phyloP scores from a whole-genome alignment of 2,329 filamentous ascomycete genomes.

The Fusarium ambrosium region DNA sequence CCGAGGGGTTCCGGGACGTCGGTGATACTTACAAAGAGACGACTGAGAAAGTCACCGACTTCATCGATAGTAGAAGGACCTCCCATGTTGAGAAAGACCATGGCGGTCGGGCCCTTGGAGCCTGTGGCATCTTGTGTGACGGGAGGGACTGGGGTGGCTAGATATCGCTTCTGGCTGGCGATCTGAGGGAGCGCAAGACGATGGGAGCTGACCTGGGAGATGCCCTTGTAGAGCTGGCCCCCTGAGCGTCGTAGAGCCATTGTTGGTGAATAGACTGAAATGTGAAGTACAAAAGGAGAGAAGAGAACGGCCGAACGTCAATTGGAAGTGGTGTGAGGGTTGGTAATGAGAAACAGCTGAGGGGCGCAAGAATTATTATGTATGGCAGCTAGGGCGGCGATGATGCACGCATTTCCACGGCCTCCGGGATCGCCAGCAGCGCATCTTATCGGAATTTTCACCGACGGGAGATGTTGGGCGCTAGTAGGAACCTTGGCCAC shows the following conservation, averaged over 20 bases:
- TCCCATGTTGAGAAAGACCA: slow-evolving; percentile 99
- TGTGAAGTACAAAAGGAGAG: slow-evolving; percentile 1
- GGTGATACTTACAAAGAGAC: slow-evolving; percentile 82
- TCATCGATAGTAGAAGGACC: slow-evolving; percentile 90
- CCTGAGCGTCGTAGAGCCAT: slow-evolving; percentile 53
- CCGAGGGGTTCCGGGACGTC: slow-evolving; percentile 6
- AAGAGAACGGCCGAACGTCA: slow-evolving; percentile 10
- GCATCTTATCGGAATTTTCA: slow-evolving; percentile 42
- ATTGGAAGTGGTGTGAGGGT: slow-evolving; percentile 32
- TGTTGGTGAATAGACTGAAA: slow-evolving; percentile 8
- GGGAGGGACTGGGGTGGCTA: slow-evolving; percentile 70
- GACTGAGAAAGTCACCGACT: slow-evolving; percentile 89
- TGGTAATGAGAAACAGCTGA: slow-evolving; percentile 37
- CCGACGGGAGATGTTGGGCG: neutral
- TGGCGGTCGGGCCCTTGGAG: slow-evolving; percentile 88
- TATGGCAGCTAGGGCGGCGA: slow-evolving; percentile 37
- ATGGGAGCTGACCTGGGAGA: slow-evolving; percentile 44
- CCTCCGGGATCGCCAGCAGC: slow-evolving; percentile 41
- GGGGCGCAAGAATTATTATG: slow-evolving; percentile 37
- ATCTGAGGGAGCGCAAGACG: slow-evolving; percentile 49
- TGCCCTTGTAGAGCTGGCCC: slow-evolving; percentile 48
- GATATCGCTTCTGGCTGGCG: slow-evolving; percentile 48
- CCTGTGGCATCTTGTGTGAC: slow-evolving; percentile 82
- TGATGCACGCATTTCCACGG: slow-evolving; percentile 45
- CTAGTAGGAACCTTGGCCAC: slow-evolving; percentile 11